These are phyloP conservation scores for Stemphylium lycopersici DNA, from an alignment of 2,329 filamentous ascomycete species.

Conservation along the genomic window DNA sequence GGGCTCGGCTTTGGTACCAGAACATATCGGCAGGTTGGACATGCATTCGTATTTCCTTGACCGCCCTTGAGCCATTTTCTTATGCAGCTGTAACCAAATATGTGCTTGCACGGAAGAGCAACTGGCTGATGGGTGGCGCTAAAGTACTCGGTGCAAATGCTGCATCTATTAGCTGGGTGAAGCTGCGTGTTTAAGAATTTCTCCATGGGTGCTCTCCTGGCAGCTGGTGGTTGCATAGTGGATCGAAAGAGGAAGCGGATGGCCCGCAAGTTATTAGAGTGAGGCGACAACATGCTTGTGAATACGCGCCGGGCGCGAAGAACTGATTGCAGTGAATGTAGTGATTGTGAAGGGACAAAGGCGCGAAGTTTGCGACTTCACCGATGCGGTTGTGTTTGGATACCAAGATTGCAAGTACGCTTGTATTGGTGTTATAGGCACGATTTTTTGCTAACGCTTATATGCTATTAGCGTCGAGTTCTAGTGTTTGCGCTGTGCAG, in stretches of 20 bases:
- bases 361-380: constrained; percentile 5
- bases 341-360: not conserved
- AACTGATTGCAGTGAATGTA: not conserved
- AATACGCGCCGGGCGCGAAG: not conserved
- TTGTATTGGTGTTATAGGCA: not conserved
- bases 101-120: constrained; percentile 39
- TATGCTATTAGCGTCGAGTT: not conserved
- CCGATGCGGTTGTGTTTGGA: not conserved
- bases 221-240: not conserved
- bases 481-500: not conserved
- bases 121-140: constrained; percentile 33
- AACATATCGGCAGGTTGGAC: constrained; percentile 36
- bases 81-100: constrained; percentile 42
- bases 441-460: not conserved
- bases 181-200: constrained; percentile 33
- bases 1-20: constrained; percentile 21
- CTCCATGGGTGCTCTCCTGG: constrained; percentile 26
- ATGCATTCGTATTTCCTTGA: constrained; percentile 31
- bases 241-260: not conserved
- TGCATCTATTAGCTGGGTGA: constrained; percentile 33
- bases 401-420: not conserved
- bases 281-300: not conserved
- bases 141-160: constrained; percentile 38
- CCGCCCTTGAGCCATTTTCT: constrained; percentile 34
- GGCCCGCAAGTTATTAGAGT: not conserved